Percentiles rank a stretch among this genome's conserved stretches.
Conservation (phyloP, 768 basidiomycete species). For the Suillus americanus region DNA sequence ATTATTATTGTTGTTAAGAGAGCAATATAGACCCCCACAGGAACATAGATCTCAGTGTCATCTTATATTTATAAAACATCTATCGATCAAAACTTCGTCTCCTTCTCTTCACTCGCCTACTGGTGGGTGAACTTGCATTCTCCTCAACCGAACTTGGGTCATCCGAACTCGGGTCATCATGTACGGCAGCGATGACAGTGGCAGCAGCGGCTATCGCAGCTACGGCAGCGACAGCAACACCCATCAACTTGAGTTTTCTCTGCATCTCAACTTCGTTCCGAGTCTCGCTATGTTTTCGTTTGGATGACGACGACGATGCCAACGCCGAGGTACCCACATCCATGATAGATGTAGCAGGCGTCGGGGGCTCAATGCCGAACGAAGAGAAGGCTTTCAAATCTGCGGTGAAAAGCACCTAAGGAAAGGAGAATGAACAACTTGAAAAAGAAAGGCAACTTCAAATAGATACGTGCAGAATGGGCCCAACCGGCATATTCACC, state of each 20-base stretch:
- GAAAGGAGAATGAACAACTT: not conserved
- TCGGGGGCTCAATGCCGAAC: slow-evolving; percentile 38
- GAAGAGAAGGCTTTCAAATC: slow-evolving; percentile 68
- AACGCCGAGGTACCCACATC: not conserved
- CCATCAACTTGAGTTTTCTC: not conserved
- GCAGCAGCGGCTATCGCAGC: not conserved
- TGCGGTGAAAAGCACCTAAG: slow-evolving; percentile 71
- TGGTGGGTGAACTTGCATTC: not conserved
- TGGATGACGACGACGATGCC: not conserved
- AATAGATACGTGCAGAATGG: slow-evolving; percentile 58
- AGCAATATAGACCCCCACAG: not conserved
- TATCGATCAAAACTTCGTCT: not conserved
- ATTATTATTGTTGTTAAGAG: too few species aligned
- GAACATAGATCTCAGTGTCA: not conserved
- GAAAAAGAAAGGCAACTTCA: not conserved
- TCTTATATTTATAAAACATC: not conserved
- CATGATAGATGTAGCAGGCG: not conserved
- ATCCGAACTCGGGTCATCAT: not conserved
- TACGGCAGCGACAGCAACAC: not conserved
- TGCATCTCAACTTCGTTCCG: not conserved
- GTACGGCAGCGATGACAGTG: not conserved
- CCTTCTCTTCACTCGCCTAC: not conserved
- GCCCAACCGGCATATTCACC: slow-evolving; percentile 90
- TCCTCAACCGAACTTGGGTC: not conserved
- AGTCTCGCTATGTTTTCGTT: not conserved